Evolutionary conservation across 1,284 basidiomycete genomes (phyloP).

Genomic region (Ustilago lituana): DNA sequence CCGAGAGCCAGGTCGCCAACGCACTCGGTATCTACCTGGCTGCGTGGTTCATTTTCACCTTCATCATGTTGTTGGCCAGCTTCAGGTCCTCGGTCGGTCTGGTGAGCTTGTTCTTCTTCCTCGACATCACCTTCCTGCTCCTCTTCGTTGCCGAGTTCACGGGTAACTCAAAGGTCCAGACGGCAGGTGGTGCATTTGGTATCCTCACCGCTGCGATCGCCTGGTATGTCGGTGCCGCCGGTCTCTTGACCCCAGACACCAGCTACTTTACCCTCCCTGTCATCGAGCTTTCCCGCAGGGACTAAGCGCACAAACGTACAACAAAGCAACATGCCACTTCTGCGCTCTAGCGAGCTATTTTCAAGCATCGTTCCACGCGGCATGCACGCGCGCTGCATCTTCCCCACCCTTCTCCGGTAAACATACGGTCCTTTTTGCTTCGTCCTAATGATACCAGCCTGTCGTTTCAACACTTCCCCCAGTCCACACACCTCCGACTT

Average conservation of each 20-base stretch:
- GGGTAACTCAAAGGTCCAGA: constrained; percentile 46
- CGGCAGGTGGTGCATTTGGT: constrained; percentile 53
- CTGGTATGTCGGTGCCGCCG: constrained; percentile 70
- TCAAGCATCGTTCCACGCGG: no score
- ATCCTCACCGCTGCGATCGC: constrained; percentile 59
- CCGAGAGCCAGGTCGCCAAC: constrained; percentile 39
- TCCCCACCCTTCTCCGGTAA: no score
- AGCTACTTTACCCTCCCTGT: constrained; percentile 70
- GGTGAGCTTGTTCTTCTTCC: constrained; percentile 77
- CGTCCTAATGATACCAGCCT: constrained; percentile 3
- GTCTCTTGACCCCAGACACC: constrained; percentile 70
- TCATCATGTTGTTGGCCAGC: constrained; percentile 52
- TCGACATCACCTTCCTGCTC: constrained; percentile 72
- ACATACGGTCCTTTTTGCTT: constrained; percentile 14
- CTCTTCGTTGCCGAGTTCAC: constrained; percentile 61
- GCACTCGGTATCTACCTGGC: constrained; percentile 55
- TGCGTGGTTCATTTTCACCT: constrained; percentile 65
- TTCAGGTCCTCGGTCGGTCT: constrained; percentile 58
- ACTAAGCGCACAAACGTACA: constrained; percentile 11
- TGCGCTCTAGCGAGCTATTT: neutral
- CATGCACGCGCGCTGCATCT: no score
- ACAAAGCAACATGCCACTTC: neutral
- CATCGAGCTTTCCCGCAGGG: constrained; percentile 58
- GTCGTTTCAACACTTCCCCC: no score
- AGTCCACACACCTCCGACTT: no score